Evolutionary conservation across 306 rosid genomes (phyloP), one percentile per base, ranked within the genome.

Genomic region (Sicyos baderoa): DNA sequence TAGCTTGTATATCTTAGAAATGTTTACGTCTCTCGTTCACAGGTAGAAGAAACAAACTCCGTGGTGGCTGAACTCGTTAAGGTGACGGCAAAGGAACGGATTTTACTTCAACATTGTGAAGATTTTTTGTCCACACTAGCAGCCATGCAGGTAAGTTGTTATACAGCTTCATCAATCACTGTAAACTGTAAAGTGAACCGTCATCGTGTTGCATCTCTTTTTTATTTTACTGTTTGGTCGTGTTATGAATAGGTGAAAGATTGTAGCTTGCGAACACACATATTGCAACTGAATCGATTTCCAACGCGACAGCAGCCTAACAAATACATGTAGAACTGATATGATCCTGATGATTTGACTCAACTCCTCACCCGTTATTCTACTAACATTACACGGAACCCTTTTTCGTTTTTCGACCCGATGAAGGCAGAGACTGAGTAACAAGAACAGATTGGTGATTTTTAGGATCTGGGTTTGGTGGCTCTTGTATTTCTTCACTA

Each of bases 381-480:
- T 61, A 53, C 76, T 73, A 73, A 73, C 76, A 47, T 72, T 85
- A 82, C 87, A 82, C 82, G 76, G 79, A 40, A 84, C 76, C 87
- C 83, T 18, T 15, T 77, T 76, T 79, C 76, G 67, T 75, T 90
- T 85, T 64, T 71, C 74, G 65, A 77, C 82, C 32, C 77, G 82
- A 77, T 80, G 87, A 84, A 86, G 86, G 87, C 86, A 62, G 87
- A 67, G 85, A 76, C 78, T 54, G 75, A 87, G 86, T 81, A 85
- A 84, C 75, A 84, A 85, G 83, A 81, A 83, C 75, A 80, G 82
- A 74, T 79, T 76, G 70, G 74, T 85, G 84, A 85, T 42, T 74
- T 86, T 88, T 82, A 71, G 89, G 80, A 80, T 81, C 80, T 81
- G 76, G 72, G 80, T 76, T 78, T 81, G 78, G 84, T 76, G 78